These are phyloP conservation scores for Hypoxylon sp. DNA, from an alignment of 2,329 filamentous ascomycete species.

Conservation along the genomic window DNA sequence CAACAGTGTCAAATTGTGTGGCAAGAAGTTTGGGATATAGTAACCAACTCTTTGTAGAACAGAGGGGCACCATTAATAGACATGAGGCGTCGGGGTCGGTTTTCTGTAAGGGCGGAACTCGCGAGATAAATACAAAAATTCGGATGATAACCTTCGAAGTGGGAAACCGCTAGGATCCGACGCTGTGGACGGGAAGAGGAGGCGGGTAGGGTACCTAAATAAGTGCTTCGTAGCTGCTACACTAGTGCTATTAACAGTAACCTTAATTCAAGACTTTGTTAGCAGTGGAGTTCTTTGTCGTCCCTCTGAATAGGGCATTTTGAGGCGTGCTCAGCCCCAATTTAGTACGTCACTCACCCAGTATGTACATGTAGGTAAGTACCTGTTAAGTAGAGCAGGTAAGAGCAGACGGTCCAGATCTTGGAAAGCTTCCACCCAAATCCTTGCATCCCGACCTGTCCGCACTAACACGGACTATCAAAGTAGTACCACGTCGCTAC, in stretches of 20 bases:
- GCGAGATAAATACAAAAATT: neutral
- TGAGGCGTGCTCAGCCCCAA: slow-evolving; percentile 27
- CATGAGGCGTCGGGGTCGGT: neutral
- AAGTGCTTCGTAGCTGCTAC: neutral
- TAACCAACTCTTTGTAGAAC: neutral
- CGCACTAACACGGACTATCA: slow-evolving; percentile 20
- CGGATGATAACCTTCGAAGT: neutral
- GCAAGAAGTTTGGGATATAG: slow-evolving; percentile 9
- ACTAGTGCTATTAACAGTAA: neutral
- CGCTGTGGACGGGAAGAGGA: neutral
- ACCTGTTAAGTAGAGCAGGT: slow-evolving; percentile 2
- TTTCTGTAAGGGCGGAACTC: neutral
- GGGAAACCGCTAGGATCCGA: neutral
- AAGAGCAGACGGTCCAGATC: slow-evolving; percentile 19
- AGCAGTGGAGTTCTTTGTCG: slow-evolving; percentile 5
- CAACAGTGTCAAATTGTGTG: neutral
- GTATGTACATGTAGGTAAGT: slow-evolving; percentile 4
- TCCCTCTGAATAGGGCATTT: slow-evolving; percentile 22
- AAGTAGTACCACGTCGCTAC: slow-evolving; percentile 19
- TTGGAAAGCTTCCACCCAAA: slow-evolving; percentile 8
- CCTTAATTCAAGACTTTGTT: neutral
- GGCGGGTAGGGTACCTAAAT: neutral
- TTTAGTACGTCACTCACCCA: slow-evolving; percentile 8
- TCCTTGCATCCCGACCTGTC: slow-evolving; percentile 1
- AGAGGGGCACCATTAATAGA: neutral